These are phyloP conservation scores for Wickerhamiella shivajii DNA, from an alignment of 805 yeast species.

Conservation along the genomic window DNA sequence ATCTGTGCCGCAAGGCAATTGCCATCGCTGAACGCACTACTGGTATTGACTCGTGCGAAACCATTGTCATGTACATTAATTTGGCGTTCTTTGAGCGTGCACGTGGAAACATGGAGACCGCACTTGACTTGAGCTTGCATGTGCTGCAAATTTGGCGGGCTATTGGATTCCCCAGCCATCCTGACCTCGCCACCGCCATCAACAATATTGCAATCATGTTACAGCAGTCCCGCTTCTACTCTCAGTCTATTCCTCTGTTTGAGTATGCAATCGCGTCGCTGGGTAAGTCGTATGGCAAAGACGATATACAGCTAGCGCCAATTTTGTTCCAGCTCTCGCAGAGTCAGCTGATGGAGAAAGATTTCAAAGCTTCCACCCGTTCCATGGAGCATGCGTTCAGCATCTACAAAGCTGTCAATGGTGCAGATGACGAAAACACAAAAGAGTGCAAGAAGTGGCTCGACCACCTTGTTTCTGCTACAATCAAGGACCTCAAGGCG, in stretches of 20 bases:
- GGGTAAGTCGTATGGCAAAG: slow-evolving; percentile 37
- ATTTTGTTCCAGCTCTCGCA: slow-evolving; percentile 58
- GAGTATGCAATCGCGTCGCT: slow-evolving; percentile 40
- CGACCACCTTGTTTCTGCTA: slow-evolving; percentile 37
- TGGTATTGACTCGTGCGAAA: slow-evolving; percentile 71
- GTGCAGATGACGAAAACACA: slow-evolving; percentile 53
- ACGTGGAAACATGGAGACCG: slow-evolving; percentile 41
- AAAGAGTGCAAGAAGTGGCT: slow-evolving; percentile 55
- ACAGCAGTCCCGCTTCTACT: slow-evolving; percentile 35
- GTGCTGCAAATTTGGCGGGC: slow-evolving; percentile 44
- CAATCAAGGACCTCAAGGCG: slow-evolving; percentile 25
- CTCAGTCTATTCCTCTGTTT: slow-evolving; percentile 39
- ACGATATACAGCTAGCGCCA: slow-evolving; percentile 47
- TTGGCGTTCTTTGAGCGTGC: slow-evolving; percentile 58
- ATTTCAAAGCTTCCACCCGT: slow-evolving; percentile 41
- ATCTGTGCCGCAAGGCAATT: slow-evolving; percentile 51
- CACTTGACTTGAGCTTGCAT: slow-evolving; percentile 47
- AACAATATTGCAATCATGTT: slow-evolving; percentile 47
- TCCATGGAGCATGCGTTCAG: slow-evolving; percentile 42
- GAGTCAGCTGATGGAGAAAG: slow-evolving; percentile 36
- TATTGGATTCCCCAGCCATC: slow-evolving; percentile 50
- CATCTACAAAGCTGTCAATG: slow-evolving; percentile 42
- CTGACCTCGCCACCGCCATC: slow-evolving; percentile 50
- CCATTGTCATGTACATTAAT: slow-evolving; percentile 56
- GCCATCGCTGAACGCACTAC: slow-evolving; percentile 61